Base-by-base conservation (phyloP, 805 yeast genomes). In the Yarrowia sp. region DNA sequence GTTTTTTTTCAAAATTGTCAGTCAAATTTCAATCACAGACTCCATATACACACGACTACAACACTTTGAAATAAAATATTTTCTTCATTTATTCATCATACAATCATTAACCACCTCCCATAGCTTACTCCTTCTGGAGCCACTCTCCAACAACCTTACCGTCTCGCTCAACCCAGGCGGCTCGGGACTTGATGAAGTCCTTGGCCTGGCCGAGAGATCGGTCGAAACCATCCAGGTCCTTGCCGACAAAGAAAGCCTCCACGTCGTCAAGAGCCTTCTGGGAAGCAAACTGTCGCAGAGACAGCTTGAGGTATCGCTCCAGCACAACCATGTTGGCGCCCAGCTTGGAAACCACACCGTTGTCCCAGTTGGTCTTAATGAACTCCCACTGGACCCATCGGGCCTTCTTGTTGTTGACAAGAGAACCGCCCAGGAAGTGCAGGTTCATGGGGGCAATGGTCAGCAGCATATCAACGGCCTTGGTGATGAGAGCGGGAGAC, bases 201-300 rank as follows among this genome's bases (percentile, higher is more conserved):
- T 86, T 73, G 15, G 81, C 80, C 74, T 87, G 90, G 28, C 75
- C 76, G 61, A 82, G 76, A 42, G 86, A 82, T 73, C 86, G 80
- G 69, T 85, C 88, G 67, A 81, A 85, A 8, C 86, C 88, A 61
- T 76, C 76, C 36, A 79, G 77, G 67, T 84, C 82, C 71, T 79
- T 80, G 64, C 71, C 74, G 8, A 68, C 71, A 70, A 84, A 85
- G 71, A 84, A 84, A 8, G 57, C 65, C 38, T 73, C 73, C 33
- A 82, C 76, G 58, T 80, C 83, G 11, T 67, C 70, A 31, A 70
- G 70, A 64, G 77, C 76, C 28, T 75, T 76, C 51, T 68, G 68
- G 14, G 81, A 72, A 28, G 78, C 78, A 60, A 79, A 72, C 45
- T 68, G 65, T 36, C 74, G 74, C 57, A 80, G 66, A 33, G 78